phyloP scores from a whole-genome alignment of 1,284 basidiomycete species.

The Peniophora sp. region DNA sequence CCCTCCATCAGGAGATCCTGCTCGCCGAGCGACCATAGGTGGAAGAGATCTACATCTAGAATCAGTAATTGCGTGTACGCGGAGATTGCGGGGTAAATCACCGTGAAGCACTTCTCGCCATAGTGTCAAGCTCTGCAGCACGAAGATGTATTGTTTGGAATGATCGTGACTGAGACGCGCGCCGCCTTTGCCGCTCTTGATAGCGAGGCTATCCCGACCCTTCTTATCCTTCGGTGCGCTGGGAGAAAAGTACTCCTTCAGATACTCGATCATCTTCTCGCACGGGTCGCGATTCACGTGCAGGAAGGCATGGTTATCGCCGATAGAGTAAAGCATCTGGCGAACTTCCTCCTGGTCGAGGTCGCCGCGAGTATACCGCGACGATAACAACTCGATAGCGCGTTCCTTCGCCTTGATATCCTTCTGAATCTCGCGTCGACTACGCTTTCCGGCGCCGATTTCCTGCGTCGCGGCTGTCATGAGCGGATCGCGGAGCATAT shows the following conservation, averaged over 20 bases:
- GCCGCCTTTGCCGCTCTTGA: slow-evolving; percentile 68
- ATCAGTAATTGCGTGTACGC: slow-evolving; percentile 5
- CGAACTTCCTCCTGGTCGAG: slow-evolving; percentile 56
- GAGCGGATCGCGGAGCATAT: slow-evolving; percentile 66
- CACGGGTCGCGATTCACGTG: slow-evolving; percentile 77
- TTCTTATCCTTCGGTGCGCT: slow-evolving; percentile 55
- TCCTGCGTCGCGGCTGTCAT: slow-evolving; percentile 69
- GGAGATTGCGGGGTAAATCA: slow-evolving; percentile 19
- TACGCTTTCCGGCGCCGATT: slow-evolving; percentile 64
- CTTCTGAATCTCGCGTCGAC: slow-evolving; percentile 65
- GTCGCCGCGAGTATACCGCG: slow-evolving; percentile 48
- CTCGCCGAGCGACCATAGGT: slow-evolving; percentile 72
- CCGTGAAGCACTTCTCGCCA: slow-evolving; percentile 80
- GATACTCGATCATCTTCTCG: slow-evolving; percentile 67
- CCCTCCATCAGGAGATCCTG: slow-evolving; percentile 70
- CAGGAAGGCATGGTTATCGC: slow-evolving; percentile 79
- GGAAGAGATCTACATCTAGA: slow-evolving; percentile 63
- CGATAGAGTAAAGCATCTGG: slow-evolving; percentile 77
- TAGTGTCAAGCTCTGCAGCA: slow-evolving; percentile 72
- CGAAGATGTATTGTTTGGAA: slow-evolving; percentile 73
- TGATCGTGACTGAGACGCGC: slow-evolving; percentile 77
- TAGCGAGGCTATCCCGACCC: slow-evolving; percentile 48
- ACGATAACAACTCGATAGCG: slow-evolving; percentile 64
- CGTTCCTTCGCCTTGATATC: slow-evolving; percentile 77
- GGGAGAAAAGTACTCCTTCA: slow-evolving; percentile 71